Percentiles rank a stretch among this genome's conserved stretches.
phyloP scores from a whole-genome alignment of 306 rosid species.

The Gynostemma pentaphyllum region DNA sequence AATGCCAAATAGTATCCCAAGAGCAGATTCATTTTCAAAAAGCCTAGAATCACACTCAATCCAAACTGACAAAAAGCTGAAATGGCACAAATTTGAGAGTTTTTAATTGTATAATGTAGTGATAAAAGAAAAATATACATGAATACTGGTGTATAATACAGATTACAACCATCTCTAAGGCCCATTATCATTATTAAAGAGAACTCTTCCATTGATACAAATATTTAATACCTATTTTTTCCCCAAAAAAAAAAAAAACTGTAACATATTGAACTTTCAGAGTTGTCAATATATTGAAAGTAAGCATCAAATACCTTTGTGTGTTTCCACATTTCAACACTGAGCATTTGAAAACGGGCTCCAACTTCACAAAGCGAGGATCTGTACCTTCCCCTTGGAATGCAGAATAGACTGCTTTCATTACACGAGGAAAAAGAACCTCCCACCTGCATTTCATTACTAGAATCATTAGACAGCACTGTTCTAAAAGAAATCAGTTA shows the following conservation, averaged over 20 bases:
- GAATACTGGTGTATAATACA: background rate
- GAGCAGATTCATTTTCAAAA: too few relatives aligned
- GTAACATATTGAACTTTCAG: background rate
- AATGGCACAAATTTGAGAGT: too few relatives aligned
- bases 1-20: too few relatives aligned
- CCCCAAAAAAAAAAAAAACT: background rate
- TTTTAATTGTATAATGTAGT: too few relatives aligned
- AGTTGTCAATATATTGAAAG: background rate
- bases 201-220: background rate
- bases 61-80: too few relatives aligned
- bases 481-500: background rate
- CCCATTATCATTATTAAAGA: background rate
- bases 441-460: constrained; percentile 71
- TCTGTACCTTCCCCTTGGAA: constrained; percentile 46
- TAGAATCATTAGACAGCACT: constrained; percentile 16
- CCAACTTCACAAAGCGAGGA: constrained; percentile 79
- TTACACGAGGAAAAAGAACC: constrained; percentile 62
- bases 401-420: constrained; percentile 41
- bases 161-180: background rate
- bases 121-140: too few relatives aligned
- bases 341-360: constrained; percentile 75
- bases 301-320: constrained; percentile 36
- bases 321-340: constrained; percentile 42
- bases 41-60: too few relatives aligned
- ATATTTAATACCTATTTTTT: background rate